These are phyloP conservation scores for Leccinum incarnatum DNA, from an alignment of 768 basidiomycete genomes.

Conservation along the genomic window DNA sequence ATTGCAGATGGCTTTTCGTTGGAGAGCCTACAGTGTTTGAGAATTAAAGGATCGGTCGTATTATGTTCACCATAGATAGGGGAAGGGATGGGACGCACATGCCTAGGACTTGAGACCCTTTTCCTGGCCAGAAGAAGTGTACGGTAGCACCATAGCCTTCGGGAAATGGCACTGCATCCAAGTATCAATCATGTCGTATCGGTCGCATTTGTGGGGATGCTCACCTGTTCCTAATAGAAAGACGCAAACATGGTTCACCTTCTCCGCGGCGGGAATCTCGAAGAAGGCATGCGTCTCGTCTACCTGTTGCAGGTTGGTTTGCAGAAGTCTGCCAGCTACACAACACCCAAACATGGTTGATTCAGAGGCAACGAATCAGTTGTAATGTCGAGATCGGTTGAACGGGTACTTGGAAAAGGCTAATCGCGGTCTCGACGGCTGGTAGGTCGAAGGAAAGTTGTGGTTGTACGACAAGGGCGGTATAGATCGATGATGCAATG, in stretches of 20 bases:
- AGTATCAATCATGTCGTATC: neutral
- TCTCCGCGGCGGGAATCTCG: conserved; percentile 64
- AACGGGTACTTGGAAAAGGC: neutral
- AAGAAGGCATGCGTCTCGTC: conserved; percentile 84
- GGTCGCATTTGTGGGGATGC: conserved; percentile 17
- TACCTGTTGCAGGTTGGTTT: conserved; percentile 78
- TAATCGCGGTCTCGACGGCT: neutral
- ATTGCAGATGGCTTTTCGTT: conserved; percentile 90
- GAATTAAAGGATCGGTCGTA: neutral
- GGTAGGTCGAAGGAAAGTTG: conserved; percentile 1
- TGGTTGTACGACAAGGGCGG: conserved; percentile 2
- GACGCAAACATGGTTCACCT: conserved; percentile 83
- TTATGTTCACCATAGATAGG: neutral
- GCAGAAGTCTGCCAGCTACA: conserved; percentile 73
- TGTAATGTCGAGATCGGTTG: neutral
- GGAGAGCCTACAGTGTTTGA: conserved; percentile 56
- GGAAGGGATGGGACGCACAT: conserved; percentile 49
- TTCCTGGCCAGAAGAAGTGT: conserved; percentile 84
- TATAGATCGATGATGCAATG: conserved; percentile 17
- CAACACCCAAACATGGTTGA: conserved; percentile 71
- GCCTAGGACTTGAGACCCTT: conserved; percentile 82
- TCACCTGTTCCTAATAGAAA: conserved; percentile 77
- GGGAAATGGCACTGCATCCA: conserved; percentile 64
- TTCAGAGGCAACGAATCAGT: neutral
- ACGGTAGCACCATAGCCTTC: conserved; percentile 82